A percentile compares a stretch with the other conserved stretches of the same genome.
These are phyloP conservation scores for Thelonectria olida DNA, from an alignment of 2,329 filamentous ascomycete genomes.

Conservation along the genomic window DNA sequence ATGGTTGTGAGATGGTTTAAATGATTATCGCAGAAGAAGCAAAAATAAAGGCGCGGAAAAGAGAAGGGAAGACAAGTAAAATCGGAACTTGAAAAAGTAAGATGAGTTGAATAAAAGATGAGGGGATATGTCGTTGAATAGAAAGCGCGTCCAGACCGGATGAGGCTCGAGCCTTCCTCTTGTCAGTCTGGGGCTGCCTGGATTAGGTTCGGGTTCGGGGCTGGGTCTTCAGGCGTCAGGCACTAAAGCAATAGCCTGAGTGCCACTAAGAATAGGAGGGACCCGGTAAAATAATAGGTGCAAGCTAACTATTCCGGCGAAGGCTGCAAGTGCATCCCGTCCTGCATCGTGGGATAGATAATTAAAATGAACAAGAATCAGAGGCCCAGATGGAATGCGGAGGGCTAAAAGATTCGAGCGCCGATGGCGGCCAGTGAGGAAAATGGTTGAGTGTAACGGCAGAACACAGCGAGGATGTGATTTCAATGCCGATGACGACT, in stretches of 20 bases:
- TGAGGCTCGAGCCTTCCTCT: slow-evolving; percentile 30
- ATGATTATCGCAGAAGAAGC: slow-evolving; percentile 1
- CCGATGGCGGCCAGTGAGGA: not conserved
- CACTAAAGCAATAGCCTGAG: slow-evolving; percentile 10
- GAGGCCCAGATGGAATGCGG: too few species aligned
- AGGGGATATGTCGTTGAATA: slow-evolving; percentile 31
- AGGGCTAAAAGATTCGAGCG: too few species aligned
- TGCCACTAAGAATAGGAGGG: not conserved
- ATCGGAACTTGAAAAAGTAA: slow-evolving; percentile 15
- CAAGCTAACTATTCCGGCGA: too few species aligned
- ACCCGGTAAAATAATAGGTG: slow-evolving; percentile 3
- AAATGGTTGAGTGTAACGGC: not conserved
- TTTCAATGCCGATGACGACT: slow-evolving; percentile 5
- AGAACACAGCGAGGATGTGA: not conserved
- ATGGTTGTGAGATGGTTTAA: slow-evolving; percentile 6
- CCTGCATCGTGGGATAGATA: slow-evolving; percentile 12
- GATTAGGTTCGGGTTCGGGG: slow-evolving; percentile 8
- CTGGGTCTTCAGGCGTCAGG: slow-evolving; percentile 20
- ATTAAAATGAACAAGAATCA: slow-evolving; percentile 19
- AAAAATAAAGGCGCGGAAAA: not conserved
- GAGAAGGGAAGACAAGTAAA: not conserved
- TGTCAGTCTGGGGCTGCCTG: slow-evolving; percentile 20
- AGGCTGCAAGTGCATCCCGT: slow-evolving; percentile 23
- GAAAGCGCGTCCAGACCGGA: slow-evolving; percentile 32
- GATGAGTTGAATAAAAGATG: slow-evolving; percentile 32